Conservation (phyloP, 768 basidiomycete genomes). For the Zangia roseola region DNA sequence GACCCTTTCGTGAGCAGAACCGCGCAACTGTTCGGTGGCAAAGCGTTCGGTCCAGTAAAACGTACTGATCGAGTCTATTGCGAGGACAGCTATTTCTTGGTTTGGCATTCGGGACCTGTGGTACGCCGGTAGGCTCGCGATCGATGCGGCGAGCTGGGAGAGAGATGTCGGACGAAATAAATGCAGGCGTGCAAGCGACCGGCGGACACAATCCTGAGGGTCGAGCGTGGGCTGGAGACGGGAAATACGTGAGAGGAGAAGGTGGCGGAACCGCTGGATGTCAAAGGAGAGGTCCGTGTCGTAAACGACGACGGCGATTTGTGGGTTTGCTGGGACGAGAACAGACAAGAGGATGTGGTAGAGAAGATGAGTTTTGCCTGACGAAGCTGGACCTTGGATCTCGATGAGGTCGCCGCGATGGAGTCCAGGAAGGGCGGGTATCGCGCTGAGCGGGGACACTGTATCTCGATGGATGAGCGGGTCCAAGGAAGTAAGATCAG, state of each 20-base stretch:
- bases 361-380: conserved; percentile 79
- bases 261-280: conserved; percentile 47
- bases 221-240: conserved; percentile 21
- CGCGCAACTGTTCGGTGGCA: conserved; percentile 51
- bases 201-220: conserved; percentile 31
- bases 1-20: conserved; percentile 9
- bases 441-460: conserved; percentile 24
- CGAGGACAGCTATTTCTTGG: conserved; percentile 61
- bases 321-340: conserved; percentile 51
- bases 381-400: conserved; percentile 70
- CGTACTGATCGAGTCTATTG: conserved; percentile 72
- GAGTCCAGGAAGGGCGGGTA: conserved; percentile 30
- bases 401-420: conserved; percentile 66
- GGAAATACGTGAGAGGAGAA: conserved; percentile 50
- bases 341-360: conserved; percentile 62
- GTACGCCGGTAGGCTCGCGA: conserved; percentile 56
- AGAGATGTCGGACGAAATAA: conserved; percentile 70
- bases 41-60: conserved; percentile 81
- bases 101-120: conserved; percentile 48
- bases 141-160: conserved; percentile 64
- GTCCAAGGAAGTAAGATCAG: neutral
- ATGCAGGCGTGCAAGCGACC: conserved; percentile 55
- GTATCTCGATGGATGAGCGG: conserved; percentile 26
- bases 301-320: conserved; percentile 62
- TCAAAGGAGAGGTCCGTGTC: conserved; percentile 73